These are phyloP conservation scores for Massarina eburnea DNA, from an alignment of 2,329 filamentous ascomycete species.

Conservation along the genomic window DNA sequence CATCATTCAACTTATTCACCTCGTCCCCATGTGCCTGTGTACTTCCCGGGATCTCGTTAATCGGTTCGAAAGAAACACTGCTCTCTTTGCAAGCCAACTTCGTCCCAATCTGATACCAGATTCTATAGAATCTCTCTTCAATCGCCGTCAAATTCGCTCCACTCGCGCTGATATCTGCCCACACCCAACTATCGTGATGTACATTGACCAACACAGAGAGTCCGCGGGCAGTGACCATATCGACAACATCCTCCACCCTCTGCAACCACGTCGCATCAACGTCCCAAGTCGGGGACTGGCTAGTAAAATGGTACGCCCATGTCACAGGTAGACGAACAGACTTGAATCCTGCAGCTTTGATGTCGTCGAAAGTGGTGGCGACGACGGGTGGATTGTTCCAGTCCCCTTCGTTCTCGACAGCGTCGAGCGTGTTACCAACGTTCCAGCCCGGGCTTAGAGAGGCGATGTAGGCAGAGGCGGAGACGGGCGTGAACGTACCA, in stretches of 20 bases:
- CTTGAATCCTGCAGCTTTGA: constrained; percentile 59
- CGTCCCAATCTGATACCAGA: constrained; percentile 61
- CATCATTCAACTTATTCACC: constrained; percentile 58
- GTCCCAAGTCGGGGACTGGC: constrained; percentile 54
- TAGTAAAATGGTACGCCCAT: constrained; percentile 59
- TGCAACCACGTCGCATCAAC: constrained; percentile 59
- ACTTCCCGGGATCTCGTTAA: constrained; percentile 61
- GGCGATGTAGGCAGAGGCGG: constrained; percentile 51
- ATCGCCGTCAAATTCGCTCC: constrained; percentile 55
- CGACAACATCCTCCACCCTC: constrained; percentile 60
- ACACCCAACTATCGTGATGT: constrained; percentile 62
- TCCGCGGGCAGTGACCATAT: constrained; percentile 55
- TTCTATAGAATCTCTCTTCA: constrained; percentile 57
- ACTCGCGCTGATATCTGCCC: constrained; percentile 55
- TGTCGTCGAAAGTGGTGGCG: constrained; percentile 53
- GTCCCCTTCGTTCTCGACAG: constrained; percentile 57
- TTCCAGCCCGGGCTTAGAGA: constrained; percentile 62
- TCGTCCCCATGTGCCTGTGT: constrained; percentile 54
- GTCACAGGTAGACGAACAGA: constrained; percentile 62
- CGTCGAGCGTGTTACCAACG: constrained; percentile 62
- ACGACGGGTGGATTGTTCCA: constrained; percentile 61
- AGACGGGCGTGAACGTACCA: constrained; percentile 49
- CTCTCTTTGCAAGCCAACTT: constrained; percentile 58
- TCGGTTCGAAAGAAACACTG: constrained; percentile 59
- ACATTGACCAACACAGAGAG: constrained; percentile 60